Base-by-base conservation (phyloP, 202 grass and related monocot species). In the Setaria italica region DNA sequence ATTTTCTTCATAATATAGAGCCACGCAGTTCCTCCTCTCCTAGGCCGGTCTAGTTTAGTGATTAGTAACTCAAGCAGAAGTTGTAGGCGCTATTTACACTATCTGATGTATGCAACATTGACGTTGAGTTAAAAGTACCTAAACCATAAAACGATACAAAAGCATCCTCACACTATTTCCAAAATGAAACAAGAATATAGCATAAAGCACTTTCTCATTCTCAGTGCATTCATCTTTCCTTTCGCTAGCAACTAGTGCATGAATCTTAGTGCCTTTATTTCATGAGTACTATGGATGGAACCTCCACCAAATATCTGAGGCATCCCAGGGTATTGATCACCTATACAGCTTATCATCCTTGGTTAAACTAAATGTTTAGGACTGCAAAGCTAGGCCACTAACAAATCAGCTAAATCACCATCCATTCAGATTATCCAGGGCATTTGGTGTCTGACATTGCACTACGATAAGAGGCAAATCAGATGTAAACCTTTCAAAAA, bases 301-400 rank as follows among this genome's bases (percentile, higher is more conserved):
- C 19, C 3, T 49, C 74, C 57, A 74, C 19, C 57, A 83, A 83
- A 74, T 83, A 83, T 83, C 69, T 64, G 12, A 74, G 70, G 70
- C 42, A 74, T 74, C 7, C 73, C 55, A 41, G 45, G 43, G 8
- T 46, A 53, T 13, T 20, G 14, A 53, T 33, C 43, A 4, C 29
- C 33, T 63, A 50, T 35, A 83, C 25, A 74, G 2, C 56, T 82
- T 50, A 21, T 74, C 19, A 42, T 39, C 47, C 39, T 7, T 74
- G 11, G 11, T 12, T 14, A 63, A 39, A 48, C 57, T 62, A 20
- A 58, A 34, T 37, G 62, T 50, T 11, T 15, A 5, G 15, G 25
- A 53, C 13, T 8, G 11, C 29, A 34, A 34, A 53, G 47, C 70
- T 74, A 35, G 29, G 25, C 2, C 43, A 65, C 25, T 66, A 33